These are phyloP conservation scores for Nepenthes alata DNA, from an alignment of 179 eudicot genomes.

Conservation along the genomic window DNA sequence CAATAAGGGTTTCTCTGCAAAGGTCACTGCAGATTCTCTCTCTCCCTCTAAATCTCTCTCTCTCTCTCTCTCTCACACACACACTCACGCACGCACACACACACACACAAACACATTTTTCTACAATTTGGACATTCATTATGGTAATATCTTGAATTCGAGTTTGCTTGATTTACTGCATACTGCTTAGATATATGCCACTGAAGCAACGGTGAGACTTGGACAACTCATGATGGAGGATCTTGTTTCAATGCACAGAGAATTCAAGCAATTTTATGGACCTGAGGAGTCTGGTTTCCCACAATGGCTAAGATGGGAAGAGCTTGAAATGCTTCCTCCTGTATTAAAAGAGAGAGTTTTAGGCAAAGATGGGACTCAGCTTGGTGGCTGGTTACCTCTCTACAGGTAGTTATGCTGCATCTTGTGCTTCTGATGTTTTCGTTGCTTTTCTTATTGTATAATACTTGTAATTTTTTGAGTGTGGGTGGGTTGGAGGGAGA, in stretches of 20 bases:
- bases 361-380: conserved; percentile 45
- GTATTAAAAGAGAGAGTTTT: conserved; percentile 36
- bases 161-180: conserved; percentile 1
- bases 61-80: no score
- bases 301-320: conserved; percentile 67
- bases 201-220: conserved; percentile 63
- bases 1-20: conserved; percentile 43
- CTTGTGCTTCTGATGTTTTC: not conserved
- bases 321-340: conserved; percentile 51
- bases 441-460: not conserved
- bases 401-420: conserved; percentile 38
- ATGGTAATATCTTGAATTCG: not conserved
- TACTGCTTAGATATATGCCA: conserved; percentile 54
- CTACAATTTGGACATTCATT: not conserved
- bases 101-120: not conserved
- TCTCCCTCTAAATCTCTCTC: no score
- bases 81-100: no score
- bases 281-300: conserved; percentile 37
- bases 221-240: conserved; percentile 86
- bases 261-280: conserved; percentile 69
- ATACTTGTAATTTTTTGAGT: not conserved
- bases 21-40: conserved; percentile 24
- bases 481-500: no score
- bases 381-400: conserved; percentile 63
- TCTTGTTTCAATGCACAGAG: conserved; percentile 63